phyloP scores from a whole-genome alignment of 257 asterid genomes.

The Gardenia jasminoides region DNA sequence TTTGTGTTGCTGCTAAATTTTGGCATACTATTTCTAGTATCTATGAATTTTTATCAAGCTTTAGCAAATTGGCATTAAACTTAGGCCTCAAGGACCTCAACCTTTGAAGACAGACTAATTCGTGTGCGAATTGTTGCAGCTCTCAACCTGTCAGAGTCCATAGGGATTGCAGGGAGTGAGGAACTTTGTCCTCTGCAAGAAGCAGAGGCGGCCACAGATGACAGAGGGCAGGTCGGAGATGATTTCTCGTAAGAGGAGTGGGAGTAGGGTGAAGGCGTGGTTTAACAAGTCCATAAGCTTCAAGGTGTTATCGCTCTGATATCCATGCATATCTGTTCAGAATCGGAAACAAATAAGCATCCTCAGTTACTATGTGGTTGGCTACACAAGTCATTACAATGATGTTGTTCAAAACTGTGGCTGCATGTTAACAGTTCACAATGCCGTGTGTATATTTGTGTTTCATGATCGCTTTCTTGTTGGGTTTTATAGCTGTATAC shows the following conservation, averaged over 20 bases:
- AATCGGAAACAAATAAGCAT: neutral
- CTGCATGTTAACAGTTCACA: too few species aligned
- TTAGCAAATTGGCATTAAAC: too few species aligned
- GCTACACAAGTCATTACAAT: neutral
- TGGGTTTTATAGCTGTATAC: too few species aligned
- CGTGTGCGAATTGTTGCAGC: slow-evolving; percentile 33
- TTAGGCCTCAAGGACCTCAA: too few species aligned
- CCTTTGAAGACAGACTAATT: neutral
- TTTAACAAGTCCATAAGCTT: slow-evolving; percentile 45
- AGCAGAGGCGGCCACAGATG: slow-evolving; percentile 23
- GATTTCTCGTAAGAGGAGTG: slow-evolving; percentile 19
- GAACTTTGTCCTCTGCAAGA: slow-evolving; percentile 58
- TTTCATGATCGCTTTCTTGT: too few species aligned
- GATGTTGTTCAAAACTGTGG: too few species aligned
- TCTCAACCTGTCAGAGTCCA: slow-evolving; percentile 35
- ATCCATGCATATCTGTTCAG: too few species aligned
- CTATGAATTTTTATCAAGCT: too few species aligned
- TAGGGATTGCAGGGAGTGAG: slow-evolving; percentile 51
- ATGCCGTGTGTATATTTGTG: too few species aligned
- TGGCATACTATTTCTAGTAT: neutral
- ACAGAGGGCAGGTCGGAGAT: slow-evolving; percentile 30
- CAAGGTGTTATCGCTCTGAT: slow-evolving; percentile 35
- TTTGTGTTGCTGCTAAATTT: neutral
- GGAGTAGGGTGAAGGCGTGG: slow-evolving; percentile 50
- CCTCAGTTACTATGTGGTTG: neutral